Evolutionary conservation across 2,329 filamentous ascomycete genomes (phyloP), one percentile per base, ranked within the genome.

Genomic region (Penicillium sp.): DNA sequence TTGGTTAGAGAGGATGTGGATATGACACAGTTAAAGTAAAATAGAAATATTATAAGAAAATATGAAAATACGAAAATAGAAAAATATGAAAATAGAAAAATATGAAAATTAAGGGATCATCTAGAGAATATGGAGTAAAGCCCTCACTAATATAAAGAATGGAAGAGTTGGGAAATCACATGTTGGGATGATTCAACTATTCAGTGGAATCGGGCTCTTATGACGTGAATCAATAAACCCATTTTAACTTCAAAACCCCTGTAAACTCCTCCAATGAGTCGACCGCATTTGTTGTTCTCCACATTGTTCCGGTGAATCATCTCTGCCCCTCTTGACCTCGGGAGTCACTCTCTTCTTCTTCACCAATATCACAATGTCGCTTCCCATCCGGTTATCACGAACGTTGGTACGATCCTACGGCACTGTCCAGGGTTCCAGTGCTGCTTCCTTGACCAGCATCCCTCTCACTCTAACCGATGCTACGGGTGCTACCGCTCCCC

Each of bases 401-500:
- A 50, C 64, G 42, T 46, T 71, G 44, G 56, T 70, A 22, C 63
- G 63, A 36, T 71, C 69, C 38, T 76, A 76, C 57, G 73, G 73
- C 58, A 76, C 74, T 31, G 73, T 76, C 28, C 74, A 76, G 48
- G 62, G 68, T 35, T 60, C 72, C 43, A 67, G 67, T 44, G 62
- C 69, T 22, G 66, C 69, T 28, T 65, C 71, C 4, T 61, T 71
- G 28, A 62, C 67, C 48, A 69, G 63, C 43, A 68, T 72, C 42
- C 68, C 72, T 12, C 53, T 61, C 16, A 71, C 62, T 1, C 59
- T 77, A 37, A 69, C 70, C 38, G 69, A 75, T 57, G 74, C 74
- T 8, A 69, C 69, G 4, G 62, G 67, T 3, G 71, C 73, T 19
- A 69, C 67, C 5, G 64, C 61, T 44, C 83, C 89, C 12, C 81